phyloP scores from a whole-genome alignment of 176 grass and related monocot genomes.

The Zea luxurians region DNA sequence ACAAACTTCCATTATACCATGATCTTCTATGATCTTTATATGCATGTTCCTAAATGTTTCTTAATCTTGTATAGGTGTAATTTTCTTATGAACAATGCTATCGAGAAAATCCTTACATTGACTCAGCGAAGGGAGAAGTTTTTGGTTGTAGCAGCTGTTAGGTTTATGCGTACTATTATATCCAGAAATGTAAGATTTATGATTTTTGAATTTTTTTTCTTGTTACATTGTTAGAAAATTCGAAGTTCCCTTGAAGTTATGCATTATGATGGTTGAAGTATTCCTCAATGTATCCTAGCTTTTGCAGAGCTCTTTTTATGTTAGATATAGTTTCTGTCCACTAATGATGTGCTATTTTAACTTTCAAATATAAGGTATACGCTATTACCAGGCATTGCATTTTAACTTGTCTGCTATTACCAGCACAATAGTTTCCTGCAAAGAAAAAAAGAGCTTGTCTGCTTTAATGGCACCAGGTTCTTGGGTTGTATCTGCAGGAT shows the following conservation, averaged over 20 bases:
- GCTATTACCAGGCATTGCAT: neutral
- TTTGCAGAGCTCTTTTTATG: constrained; percentile 1
- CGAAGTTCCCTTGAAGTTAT: constrained; percentile 20
- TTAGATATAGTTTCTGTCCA: neutral
- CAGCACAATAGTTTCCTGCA: neutral
- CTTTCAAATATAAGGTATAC: constrained; percentile 17
- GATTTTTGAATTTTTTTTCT: neutral
- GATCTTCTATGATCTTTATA: constrained; percentile 28
- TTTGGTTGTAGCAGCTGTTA: constrained; percentile 87
- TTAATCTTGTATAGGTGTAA: constrained; percentile 73
- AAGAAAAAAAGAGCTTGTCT: too few relatives aligned
- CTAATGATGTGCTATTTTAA: neutral
- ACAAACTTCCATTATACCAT: constrained; percentile 28
- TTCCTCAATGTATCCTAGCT: neutral
- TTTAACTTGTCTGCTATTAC: too few relatives aligned
- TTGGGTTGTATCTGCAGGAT: constrained; percentile 20
- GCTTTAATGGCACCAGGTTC: too few relatives aligned
- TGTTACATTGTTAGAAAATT: constrained; percentile 17
- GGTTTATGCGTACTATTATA: constrained; percentile 97
- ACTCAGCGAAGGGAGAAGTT: constrained; percentile 81
- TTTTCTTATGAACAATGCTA: constrained; percentile 91
- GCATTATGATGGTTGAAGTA: neutral
- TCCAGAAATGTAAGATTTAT: constrained; percentile 79
- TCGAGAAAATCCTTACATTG: constrained; percentile 89
- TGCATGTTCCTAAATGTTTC: constrained; percentile 41